Percentiles rank a stretch among this genome's conserved stretches.
These are phyloP conservation scores for Podaxis sp. DNA, from an alignment of 768 basidiomycete genomes.

Conservation along the genomic window DNA sequence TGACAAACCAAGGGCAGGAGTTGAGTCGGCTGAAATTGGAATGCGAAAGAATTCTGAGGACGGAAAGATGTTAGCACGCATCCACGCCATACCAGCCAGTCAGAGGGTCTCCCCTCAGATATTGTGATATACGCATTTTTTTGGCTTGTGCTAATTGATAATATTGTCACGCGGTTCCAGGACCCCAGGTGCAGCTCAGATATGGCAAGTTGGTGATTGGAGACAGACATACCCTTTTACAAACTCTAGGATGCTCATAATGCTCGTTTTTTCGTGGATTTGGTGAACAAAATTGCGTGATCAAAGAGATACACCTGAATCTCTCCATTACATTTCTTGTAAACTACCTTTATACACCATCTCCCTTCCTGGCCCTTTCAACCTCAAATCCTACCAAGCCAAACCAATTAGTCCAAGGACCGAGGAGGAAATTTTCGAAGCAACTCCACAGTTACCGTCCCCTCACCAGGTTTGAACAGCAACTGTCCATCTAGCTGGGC, in stretches of 20 bases:
- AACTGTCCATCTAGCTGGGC: slow-evolving; percentile 92
- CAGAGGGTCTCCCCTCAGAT: too few relatives aligned
- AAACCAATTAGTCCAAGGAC: not conserved
- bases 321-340: slow-evolving; percentile 91
- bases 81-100: too few relatives aligned
- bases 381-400: slow-evolving; percentile 66
- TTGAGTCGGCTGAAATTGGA: too few relatives aligned
- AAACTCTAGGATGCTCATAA: slow-evolving; percentile 89
- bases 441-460: slow-evolving; percentile 60
- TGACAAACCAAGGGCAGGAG: too few relatives aligned
- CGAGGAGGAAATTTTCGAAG: not conserved
- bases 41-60: too few relatives aligned
- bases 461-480: slow-evolving; percentile 84
- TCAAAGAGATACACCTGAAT: slow-evolving; percentile 95
- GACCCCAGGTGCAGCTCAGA: too few relatives aligned
- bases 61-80: too few relatives aligned
- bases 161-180: too few relatives aligned
- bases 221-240: slow-evolving; percentile 71
- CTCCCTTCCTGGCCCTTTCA: slow-evolving; percentile 87
- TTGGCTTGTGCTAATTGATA: too few relatives aligned
- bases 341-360: slow-evolving; percentile 88
- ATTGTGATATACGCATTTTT: too few relatives aligned
- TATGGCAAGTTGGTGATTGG: not conserved
- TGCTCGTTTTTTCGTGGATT: slow-evolving; percentile 79
- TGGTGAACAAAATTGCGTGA: slow-evolving; percentile 93